Evolutionary conservation across 2,329 filamentous ascomycete species (phyloP).

Genomic region (Fusarium paranaense): DNA sequence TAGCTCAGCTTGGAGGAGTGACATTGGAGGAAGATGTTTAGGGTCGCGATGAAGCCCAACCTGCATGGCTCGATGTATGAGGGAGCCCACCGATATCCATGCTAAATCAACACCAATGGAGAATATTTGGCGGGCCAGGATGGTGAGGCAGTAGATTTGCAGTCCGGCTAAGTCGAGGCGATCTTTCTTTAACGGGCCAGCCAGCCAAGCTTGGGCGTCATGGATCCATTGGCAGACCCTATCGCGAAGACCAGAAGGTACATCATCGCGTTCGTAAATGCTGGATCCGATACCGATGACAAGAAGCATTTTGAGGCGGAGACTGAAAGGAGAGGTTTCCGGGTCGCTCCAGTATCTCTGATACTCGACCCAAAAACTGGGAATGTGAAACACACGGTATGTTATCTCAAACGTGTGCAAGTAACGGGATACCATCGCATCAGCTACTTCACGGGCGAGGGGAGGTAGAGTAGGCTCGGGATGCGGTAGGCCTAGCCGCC

Average conservation of each 20-base stretch:
- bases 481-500: not conserved
- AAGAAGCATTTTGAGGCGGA: slow-evolving; percentile 53
- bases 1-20: slow-evolving; percentile 51
- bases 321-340: slow-evolving; percentile 29
- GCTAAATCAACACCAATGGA: slow-evolving; percentile 54
- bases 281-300: slow-evolving; percentile 56
- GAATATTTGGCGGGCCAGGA: slow-evolving; percentile 56
- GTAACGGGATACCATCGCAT: slow-evolving; percentile 51
- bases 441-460: not conserved
- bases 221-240: slow-evolving; percentile 54
- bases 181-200: slow-evolving; percentile 53
- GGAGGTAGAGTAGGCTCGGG: not conserved
- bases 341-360: slow-evolving; percentile 57
- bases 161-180: slow-evolving; percentile 48
- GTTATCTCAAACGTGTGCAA: slow-evolving; percentile 62
- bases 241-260: slow-evolving; percentile 39
- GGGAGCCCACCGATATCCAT: slow-evolving; percentile 56
- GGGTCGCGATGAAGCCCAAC: slow-evolving; percentile 60
- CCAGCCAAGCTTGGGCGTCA: slow-evolving; percentile 55
- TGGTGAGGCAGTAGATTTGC: slow-evolving; percentile 54
- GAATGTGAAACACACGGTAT: slow-evolving; percentile 64
- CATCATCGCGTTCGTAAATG: slow-evolving; percentile 42
- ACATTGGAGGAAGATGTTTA: slow-evolving; percentile 50
- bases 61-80: slow-evolving; percentile 57
- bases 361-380: slow-evolving; percentile 64